These are phyloP conservation scores for Fraxinus angustifolia DNA, from an alignment of 305 asterid species.

Conservation along the genomic window DNA sequence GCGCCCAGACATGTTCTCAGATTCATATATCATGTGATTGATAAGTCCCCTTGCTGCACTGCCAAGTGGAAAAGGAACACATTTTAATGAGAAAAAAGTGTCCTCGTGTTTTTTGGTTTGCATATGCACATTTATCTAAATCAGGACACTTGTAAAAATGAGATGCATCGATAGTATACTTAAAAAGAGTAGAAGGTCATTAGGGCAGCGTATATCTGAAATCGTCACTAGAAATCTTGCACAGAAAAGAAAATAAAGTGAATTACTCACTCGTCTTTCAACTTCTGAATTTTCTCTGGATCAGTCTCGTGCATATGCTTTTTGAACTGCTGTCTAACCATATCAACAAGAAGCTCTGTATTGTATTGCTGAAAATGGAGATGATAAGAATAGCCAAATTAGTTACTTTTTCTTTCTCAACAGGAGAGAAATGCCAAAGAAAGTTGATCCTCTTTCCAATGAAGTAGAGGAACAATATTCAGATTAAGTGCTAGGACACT, in stretches of 20 bases:
- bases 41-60: conserved; percentile 87
- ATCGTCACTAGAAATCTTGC: neutral
- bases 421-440: neutral
- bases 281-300: conserved; percentile 68
- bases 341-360: conserved; percentile 57
- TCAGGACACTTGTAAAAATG: neutral
- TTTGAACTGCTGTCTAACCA: conserved; percentile 82
- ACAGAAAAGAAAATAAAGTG: neutral
- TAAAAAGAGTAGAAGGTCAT: neutral
- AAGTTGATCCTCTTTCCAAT: neutral
- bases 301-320: conserved; percentile 70
- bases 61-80: conserved; percentile 21
- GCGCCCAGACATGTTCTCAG: conserved; percentile 59
- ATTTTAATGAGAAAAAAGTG: neutral
- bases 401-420: conserved; percentile 1
- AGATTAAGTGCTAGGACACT: neutral
- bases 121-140: neutral
- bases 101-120: neutral
- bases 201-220: neutral
- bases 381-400: conserved; percentile 11
- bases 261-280: conserved; percentile 69
- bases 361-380: conserved; percentile 60
- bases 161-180: neutral
- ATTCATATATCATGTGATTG: conserved; percentile 76
- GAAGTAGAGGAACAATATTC: neutral